phyloP scores from a whole-genome alignment of 176 grass and related monocot genomes.

The Saccharum officinarum region DNA sequence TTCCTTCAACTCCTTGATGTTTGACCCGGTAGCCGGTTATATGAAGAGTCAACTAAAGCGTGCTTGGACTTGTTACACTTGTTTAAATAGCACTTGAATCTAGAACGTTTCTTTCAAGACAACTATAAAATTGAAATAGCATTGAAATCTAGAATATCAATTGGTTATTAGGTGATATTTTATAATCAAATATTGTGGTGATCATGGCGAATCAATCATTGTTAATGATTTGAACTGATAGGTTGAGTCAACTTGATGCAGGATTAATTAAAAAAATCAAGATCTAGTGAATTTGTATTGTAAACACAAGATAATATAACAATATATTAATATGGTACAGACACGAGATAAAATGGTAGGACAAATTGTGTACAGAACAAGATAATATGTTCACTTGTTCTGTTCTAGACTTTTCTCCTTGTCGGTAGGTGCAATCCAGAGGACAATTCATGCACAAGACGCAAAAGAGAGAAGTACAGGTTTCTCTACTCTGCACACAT shows the following conservation, averaged over 20 bases:
- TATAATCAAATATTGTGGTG: background rate
- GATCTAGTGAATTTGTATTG: background rate
- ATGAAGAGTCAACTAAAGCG: background rate
- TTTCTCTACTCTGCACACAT: background rate
- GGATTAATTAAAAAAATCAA: background rate
- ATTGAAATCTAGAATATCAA: background rate
- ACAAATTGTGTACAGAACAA: background rate
- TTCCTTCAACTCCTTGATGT: background rate
- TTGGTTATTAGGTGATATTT: background rate
- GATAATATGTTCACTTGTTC: background rate
- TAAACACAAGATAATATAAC: background rate
- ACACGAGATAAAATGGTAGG: background rate
- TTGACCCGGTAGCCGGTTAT: background rate
- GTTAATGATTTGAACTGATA: background rate
- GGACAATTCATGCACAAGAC: too few species aligned
- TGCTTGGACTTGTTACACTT: background rate
- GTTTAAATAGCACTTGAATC: background rate
- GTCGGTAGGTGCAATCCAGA: too few species aligned
- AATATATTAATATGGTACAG: background rate
- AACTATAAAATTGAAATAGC: background rate
- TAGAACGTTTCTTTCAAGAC: background rate
- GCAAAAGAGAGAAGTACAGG: background rate
- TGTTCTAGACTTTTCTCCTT: background rate
- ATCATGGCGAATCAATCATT: background rate
- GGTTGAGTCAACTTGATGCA: background rate